Conservation (phyloP, 345 rosid species). For the Erucastrum elatum region DNA sequence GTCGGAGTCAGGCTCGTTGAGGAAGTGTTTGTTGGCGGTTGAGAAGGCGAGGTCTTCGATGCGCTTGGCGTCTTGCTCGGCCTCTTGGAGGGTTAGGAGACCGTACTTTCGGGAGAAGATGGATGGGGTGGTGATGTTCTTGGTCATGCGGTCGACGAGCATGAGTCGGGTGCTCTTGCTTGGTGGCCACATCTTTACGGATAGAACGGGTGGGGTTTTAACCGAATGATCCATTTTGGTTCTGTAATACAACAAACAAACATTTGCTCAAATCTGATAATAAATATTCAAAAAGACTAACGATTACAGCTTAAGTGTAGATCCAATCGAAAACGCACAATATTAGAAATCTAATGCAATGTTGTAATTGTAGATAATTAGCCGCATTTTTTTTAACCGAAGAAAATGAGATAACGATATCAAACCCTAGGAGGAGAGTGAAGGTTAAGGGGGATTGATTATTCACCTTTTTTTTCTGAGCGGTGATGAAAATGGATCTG, state of each 20-base stretch:
- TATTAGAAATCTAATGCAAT: neutral
- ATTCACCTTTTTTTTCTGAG: slow-evolving; percentile 7
- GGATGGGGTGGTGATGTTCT: slow-evolving; percentile 72
- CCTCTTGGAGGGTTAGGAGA: slow-evolving; percentile 60
- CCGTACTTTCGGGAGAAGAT: slow-evolving; percentile 84
- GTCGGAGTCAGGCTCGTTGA: slow-evolving; percentile 88
- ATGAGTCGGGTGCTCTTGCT: slow-evolving; percentile 72
- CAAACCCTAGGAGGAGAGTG: neutral
- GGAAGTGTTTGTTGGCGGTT: slow-evolving; percentile 62
- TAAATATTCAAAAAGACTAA: too few species aligned
- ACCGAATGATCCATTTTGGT: slow-evolving; percentile 53
- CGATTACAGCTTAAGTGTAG: neutral
- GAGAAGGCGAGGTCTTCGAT: slow-evolving; percentile 72
- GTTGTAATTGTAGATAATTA: neutral
- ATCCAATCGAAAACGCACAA: neutral
- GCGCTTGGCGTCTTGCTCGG: slow-evolving; percentile 67
- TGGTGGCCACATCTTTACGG: slow-evolving; percentile 89
- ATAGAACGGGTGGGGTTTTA: slow-evolving; percentile 44
- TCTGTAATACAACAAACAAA: slow-evolving; percentile 32
- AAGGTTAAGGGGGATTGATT: neutral
- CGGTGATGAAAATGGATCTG: neutral
- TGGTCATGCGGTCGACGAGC: slow-evolving; percentile 75
- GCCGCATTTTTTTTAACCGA: too few species aligned
- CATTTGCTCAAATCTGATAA: neutral
- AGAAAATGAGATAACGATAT: neutral